A percentile compares a stretch with the other conserved stretches of the same genome.
Conservation (phyloP, 306 rosid genomes). For the Malus sieversii region DNA sequence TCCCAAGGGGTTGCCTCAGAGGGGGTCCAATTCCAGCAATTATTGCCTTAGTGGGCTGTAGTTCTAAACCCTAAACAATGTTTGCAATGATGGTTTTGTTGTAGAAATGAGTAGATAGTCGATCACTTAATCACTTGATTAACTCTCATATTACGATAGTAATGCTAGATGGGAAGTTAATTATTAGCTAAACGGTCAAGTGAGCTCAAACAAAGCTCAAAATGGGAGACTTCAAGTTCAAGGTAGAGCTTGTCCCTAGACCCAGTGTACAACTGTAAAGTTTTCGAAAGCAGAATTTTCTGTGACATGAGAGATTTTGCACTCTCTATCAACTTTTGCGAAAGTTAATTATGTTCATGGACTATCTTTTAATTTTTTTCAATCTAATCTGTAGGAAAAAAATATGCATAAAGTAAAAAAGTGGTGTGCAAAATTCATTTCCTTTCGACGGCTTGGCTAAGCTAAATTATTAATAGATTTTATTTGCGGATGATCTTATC, state of each 20-base stretch:
- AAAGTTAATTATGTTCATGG: not conserved
- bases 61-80: not conserved
- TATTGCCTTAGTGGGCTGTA: too few relatives aligned
- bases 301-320: too few relatives aligned
- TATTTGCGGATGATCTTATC: too few relatives aligned
- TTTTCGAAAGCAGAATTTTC: not conserved
- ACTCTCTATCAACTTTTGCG: not conserved
- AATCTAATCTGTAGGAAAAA: fast-evolving
- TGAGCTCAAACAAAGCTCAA: not conserved
- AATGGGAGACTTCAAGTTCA: not conserved
- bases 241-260: not conserved
- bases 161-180: not conserved
- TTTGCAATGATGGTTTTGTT: conserved; percentile 13
- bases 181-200: conserved; percentile 19
- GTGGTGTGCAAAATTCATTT: too few relatives aligned
- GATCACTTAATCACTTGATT: conserved; percentile 11
- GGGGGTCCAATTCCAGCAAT: too few relatives aligned
- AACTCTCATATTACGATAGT: not conserved
- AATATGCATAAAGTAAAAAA: too few relatives aligned
- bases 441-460: too few relatives aligned
- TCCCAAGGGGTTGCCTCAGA: too few relatives aligned
- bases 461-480: too few relatives aligned
- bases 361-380: too few relatives aligned
- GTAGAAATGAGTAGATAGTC: conserved; percentile 3
- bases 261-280: conserved; percentile 4